Conservation (phyloP, 495 filamentous ascomycete genomes). For the Penicillium paxilli region DNA sequence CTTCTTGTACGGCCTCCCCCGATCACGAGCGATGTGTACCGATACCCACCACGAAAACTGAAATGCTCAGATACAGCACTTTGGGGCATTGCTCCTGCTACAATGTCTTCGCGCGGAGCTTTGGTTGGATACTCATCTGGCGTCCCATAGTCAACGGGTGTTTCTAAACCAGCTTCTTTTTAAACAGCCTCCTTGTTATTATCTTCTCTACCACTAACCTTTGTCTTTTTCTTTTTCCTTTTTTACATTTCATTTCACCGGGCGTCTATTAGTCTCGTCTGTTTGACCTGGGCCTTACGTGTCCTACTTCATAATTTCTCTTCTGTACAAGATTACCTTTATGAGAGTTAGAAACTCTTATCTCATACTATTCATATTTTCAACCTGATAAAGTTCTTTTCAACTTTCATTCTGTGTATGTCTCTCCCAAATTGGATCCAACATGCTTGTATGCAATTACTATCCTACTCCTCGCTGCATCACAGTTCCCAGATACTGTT, state of each 20-base stretch:
- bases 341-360: background rate
- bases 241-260: background rate
- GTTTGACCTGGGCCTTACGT: background rate
- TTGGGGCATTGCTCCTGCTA: background rate
- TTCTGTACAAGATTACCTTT: constrained; percentile 13
- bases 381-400: no score
- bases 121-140: background rate
- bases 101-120: background rate
- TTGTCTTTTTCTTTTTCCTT: constrained; percentile 5
- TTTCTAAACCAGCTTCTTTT: background rate
- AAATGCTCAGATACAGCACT: background rate
- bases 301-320: background rate
- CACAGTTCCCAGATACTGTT: no score
- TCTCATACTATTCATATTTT: background rate
- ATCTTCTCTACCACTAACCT: constrained; percentile 5
- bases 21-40: constrained; percentile 27
- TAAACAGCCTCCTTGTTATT: constrained; percentile 5
- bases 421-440: no score
- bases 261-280: background rate
- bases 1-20: constrained; percentile 13
- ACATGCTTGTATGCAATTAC: no score
- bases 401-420: no score
- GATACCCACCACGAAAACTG: constrained; percentile 22
- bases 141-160: background rate
- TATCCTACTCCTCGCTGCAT: no score